A percentile compares a stretch with the other conserved stretches of the same genome.
Conservation (phyloP, 768 basidiomycete genomes). For the Hemileccinum rubropunctum region DNA sequence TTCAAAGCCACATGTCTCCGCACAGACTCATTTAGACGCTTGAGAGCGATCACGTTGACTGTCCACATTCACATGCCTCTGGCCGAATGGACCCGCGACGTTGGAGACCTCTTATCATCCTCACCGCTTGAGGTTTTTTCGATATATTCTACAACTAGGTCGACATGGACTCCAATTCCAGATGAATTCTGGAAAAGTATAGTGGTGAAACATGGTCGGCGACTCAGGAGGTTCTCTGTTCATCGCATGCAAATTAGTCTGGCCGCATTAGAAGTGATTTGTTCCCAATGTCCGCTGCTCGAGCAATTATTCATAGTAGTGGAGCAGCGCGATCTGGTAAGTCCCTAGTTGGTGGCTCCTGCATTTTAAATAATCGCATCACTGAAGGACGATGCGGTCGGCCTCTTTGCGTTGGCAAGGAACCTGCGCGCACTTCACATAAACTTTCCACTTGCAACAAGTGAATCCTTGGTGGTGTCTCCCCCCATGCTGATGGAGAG, state of each 20-base stretch:
- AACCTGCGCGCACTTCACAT: constrained; percentile 59
- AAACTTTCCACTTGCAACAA: constrained; percentile 40
- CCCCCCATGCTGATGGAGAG: constrained; percentile 27
- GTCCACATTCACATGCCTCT: constrained; percentile 37
- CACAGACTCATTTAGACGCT: constrained; percentile 36
- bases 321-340: constrained; percentile 46
- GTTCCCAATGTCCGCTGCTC: constrained; percentile 48
- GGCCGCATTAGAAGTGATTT: constrained; percentile 50
- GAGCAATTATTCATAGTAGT: constrained; percentile 65
- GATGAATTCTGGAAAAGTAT: constrained; percentile 52
- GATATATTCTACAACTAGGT: constrained; percentile 51
- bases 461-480: constrained; percentile 16
- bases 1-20: constrained; percentile 42
- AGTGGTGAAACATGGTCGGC: constrained; percentile 46
- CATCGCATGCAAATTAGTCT: constrained; percentile 60
- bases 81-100: constrained; percentile 44
- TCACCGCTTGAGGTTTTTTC: constrained; percentile 61
- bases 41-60: constrained; percentile 60
- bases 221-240: constrained; percentile 57
- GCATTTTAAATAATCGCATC: background rate
- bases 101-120: constrained; percentile 40
- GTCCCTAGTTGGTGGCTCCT: background rate
- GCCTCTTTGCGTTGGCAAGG: constrained; percentile 42
- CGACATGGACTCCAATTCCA: constrained; percentile 37
- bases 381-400: constrained; percentile 17